These are phyloP conservation scores for Calycina herbarum DNA, from an alignment of 2,329 filamentous ascomycete genomes.

Conservation along the genomic window DNA sequence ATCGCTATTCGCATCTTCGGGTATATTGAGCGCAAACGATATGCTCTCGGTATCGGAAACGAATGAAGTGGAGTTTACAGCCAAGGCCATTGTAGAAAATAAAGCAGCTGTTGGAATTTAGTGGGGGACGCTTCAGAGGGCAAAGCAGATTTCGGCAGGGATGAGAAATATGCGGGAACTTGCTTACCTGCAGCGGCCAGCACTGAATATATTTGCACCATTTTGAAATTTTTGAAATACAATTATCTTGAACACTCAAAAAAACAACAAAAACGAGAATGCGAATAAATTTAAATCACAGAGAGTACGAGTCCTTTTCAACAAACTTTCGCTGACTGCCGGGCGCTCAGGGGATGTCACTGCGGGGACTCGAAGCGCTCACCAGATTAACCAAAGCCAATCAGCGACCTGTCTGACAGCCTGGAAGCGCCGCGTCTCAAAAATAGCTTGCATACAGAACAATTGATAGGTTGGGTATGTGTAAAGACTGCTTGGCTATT, in stretches of 20 bases:
- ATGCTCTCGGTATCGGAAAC: constrained; percentile 45
- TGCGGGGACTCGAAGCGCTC: constrained; percentile 10
- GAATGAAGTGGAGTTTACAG: constrained; percentile 44
- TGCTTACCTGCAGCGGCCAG: constrained; percentile 22
- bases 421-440: constrained; percentile 9
- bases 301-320: not conserved
- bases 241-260: not conserved
- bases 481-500: not conserved
- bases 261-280: not conserved
- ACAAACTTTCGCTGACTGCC: not conserved
- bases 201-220: constrained; percentile 20
- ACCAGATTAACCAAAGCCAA: not conserved
- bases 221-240: constrained; percentile 5
- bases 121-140: too few species aligned
- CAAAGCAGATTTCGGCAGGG: too few species aligned
- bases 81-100: constrained; percentile 13
- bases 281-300: not conserved
- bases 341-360: constrained; percentile 1
- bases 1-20: constrained; percentile 45
- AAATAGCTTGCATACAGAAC: constrained; percentile 1
- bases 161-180: not conserved
- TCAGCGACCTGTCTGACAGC: not conserved
- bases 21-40: constrained; percentile 52
- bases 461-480: not conserved
- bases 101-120: constrained; percentile 12